A percentile compares a stretch with the other conserved stretches of the same genome.
These are phyloP conservation scores for Sporothrix humicola DNA, from an alignment of 2,329 filamentous ascomycete species.

Conservation along the genomic window DNA sequence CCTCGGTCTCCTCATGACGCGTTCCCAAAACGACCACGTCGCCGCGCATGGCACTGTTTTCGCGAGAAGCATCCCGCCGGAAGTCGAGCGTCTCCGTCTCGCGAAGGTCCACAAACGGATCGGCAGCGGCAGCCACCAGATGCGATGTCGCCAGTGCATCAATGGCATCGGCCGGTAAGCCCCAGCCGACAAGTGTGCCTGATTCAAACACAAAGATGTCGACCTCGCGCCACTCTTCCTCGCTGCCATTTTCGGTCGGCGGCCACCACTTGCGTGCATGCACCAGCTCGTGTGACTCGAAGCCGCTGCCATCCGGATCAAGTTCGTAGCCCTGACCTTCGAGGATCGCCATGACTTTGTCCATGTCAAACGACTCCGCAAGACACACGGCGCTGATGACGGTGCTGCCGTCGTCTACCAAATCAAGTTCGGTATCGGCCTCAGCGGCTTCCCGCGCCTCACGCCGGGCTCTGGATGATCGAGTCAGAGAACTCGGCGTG, in stretches of 20 bases:
- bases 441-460: conserved; percentile 9
- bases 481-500: no score
- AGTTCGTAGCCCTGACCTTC: conserved; percentile 64
- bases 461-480: not conserved
- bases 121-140: conserved; percentile 76
- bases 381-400: conserved; percentile 66
- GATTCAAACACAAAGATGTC: conserved; percentile 97
- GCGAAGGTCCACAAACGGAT: conserved; percentile 70
- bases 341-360: conserved; percentile 62
- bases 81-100: conserved; percentile 94
- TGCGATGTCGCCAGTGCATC: conserved; percentile 71
- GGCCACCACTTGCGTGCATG: conserved; percentile 57
- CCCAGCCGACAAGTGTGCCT: conserved; percentile 92
- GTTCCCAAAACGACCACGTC: conserved; percentile 91
- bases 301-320: conserved; percentile 65
- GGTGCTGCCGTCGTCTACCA: conserved; percentile 45
- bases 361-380: conserved; percentile 69
- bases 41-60: conserved; percentile 80
- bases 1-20: conserved; percentile 57
- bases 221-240: conserved; percentile 60
- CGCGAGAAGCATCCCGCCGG: conserved; percentile 72
- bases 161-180: conserved; percentile 76
- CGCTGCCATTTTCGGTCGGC: conserved; percentile 46
- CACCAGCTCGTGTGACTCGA: conserved; percentile 66
- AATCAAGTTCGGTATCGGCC: conserved; percentile 29